Percentiles rank a stretch among this genome's conserved stretches.
Conservation (phyloP, 2,329 filamentous ascomycete genomes). For the Fusarium citri region DNA sequence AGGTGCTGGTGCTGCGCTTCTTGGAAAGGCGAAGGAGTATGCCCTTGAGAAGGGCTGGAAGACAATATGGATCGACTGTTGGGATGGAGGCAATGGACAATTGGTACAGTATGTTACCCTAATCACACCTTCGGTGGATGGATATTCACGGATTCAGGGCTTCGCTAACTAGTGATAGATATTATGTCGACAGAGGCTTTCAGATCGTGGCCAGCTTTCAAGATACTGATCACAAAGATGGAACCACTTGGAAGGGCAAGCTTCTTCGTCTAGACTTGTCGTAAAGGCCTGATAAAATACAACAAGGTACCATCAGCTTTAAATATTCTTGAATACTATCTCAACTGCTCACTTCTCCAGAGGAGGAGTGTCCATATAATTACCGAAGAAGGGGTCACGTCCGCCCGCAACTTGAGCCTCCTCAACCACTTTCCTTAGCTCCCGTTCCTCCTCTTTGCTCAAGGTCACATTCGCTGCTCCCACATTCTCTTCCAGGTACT, state of each 20-base stretch:
- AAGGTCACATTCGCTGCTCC: conserved; percentile 50
- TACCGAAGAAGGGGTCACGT: conserved; percentile 38
- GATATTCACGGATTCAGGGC: neutral
- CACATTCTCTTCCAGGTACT: conserved; percentile 61
- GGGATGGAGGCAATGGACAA: conserved; percentile 42
- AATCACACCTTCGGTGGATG: neutral
- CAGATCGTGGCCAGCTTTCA: conserved; percentile 24
- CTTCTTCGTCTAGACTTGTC: conserved; percentile 32
- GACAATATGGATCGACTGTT: conserved; percentile 46
- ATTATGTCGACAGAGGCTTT: conserved; percentile 37
- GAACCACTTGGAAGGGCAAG: conserved; percentile 28
- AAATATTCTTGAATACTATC: too few species aligned
- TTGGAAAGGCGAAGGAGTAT: conserved; percentile 34
- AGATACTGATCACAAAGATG: neutral
- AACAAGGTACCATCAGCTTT: neutral
- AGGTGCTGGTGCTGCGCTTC: conserved; percentile 30
- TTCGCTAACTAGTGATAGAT: conserved; percentile 34
- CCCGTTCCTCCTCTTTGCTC: conserved; percentile 50
- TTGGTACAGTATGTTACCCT: conserved; percentile 35
- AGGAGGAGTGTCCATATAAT: conserved; percentile 35
- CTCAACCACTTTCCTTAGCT: conserved; percentile 48
- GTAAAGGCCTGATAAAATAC: conserved; percentile 9
- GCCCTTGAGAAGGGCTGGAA: conserved; percentile 25
- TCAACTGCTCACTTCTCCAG: conserved; percentile 10
- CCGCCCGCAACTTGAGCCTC: conserved; percentile 47